A percentile compares a stretch with the other conserved stretches of the same genome.
Conservation (phyloP, 1,284 basidiomycete genomes). For the Trametes sp. region DNA sequence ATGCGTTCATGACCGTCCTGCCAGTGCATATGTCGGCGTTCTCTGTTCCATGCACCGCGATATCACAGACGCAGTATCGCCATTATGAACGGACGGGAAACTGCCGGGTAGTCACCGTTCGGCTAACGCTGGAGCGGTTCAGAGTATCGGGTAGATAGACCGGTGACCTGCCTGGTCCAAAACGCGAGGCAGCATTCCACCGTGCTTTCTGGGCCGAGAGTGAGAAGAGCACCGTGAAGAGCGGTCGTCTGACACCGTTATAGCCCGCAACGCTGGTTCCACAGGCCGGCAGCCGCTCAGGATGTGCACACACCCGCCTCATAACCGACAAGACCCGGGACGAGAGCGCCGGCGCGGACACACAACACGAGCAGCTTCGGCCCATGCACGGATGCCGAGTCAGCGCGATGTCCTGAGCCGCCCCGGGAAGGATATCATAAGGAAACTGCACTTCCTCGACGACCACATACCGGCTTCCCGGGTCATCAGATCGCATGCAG, state of each 20-base stretch:
- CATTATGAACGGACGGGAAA: not conserved
- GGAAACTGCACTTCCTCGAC: not conserved
- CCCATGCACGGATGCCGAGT: not conserved
- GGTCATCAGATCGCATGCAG: not conserved
- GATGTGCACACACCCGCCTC: not conserved
- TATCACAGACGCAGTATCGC: not conserved
- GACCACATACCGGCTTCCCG: not conserved
- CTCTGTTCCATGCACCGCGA: not conserved
- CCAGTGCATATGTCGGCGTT: not conserved
- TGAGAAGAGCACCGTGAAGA: not conserved
- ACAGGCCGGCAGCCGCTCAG: not conserved
- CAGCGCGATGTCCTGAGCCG: not conserved
- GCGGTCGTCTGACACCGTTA: not conserved
- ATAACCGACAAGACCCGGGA: not conserved
- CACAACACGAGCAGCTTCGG: not conserved
- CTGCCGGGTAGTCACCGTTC: not conserved
- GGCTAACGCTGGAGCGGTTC: not conserved
- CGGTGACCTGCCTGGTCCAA: not conserved
- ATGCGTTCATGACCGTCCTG: not conserved
- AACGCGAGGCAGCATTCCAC: not conserved
- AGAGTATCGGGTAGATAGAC: not conserved
- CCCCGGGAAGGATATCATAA: not conserved
- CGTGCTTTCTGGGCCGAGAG: not conserved
- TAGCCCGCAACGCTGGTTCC: not conserved
- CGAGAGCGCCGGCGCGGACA: not conserved